These are phyloP conservation scores for Dipteronia dyeriana DNA, from an alignment of 345 rosid genomes.

Conservation along the genomic window DNA sequence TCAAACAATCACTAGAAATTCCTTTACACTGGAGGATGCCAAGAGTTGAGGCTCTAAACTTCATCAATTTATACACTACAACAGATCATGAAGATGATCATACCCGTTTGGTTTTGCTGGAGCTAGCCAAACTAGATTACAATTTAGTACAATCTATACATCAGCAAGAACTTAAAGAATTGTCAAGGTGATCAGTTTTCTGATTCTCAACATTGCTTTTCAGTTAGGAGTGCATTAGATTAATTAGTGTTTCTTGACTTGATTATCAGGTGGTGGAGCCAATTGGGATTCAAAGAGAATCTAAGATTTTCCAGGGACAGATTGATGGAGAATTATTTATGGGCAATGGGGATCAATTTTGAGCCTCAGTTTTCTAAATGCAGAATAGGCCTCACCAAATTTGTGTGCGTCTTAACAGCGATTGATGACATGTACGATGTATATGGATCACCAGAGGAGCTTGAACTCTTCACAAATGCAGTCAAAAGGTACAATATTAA, in stretches of 20 bases:
- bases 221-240: background rate
- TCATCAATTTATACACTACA: slow-evolving; percentile 17
- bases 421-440: slow-evolving; percentile 30
- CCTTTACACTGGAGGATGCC: slow-evolving; percentile 24
- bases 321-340: slow-evolving; percentile 26
- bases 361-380: slow-evolving; percentile 18
- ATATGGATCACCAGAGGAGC: slow-evolving; percentile 22
- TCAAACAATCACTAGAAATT: slow-evolving; percentile 16
- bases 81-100: background rate
- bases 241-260: background rate
- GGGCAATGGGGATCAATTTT: slow-evolving; percentile 22
- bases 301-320: slow-evolving; percentile 11
- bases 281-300: slow-evolving; percentile 9
- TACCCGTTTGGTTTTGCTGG: slow-evolving; percentile 9
- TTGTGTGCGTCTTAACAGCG: slow-evolving; percentile 14
- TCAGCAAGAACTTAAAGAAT: slow-evolving; percentile 18
- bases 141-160: slow-evolving; percentile 18
- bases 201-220: background rate
- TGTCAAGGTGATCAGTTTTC: slow-evolving; percentile 7
- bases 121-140: slow-evolving; percentile 25
- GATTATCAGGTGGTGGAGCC: slow-evolving; percentile 20
- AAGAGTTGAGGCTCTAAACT: slow-evolving; percentile 18
- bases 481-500: slow-evolving; percentile 12
- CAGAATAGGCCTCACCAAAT: slow-evolving; percentile 18
- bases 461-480: slow-evolving; percentile 21